A percentile compares a stretch with the other conserved stretches of the same genome.
Conservation (phyloP, 768 basidiomycete genomes). For the Trametes villosa region DNA sequence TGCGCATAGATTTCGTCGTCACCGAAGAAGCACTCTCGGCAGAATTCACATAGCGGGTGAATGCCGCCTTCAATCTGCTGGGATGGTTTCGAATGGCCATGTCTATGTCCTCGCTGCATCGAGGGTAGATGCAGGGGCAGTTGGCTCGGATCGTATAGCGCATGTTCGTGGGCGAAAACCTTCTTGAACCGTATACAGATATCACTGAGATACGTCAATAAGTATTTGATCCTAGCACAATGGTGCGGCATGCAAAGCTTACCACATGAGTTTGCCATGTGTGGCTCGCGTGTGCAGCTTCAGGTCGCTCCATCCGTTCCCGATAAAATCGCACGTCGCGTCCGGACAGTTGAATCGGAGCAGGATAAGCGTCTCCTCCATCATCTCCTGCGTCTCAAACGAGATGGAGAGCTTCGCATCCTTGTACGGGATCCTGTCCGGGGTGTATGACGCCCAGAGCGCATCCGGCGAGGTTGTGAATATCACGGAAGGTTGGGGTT, state of each 20-base stretch:
- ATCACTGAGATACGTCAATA: constrained; percentile 53
- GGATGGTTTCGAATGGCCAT: constrained; percentile 35
- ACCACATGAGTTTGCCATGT: constrained; percentile 87
- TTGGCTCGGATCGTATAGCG: constrained; percentile 70
- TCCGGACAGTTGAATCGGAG: constrained; percentile 96
- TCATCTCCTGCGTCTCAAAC: constrained; percentile 92
- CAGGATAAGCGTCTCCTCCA: constrained; percentile 91
- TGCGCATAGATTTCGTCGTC: constrained; percentile 93
- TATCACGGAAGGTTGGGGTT: constrained; percentile 73
- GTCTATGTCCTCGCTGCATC: constrained; percentile 36
- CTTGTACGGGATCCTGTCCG: constrained; percentile 60
- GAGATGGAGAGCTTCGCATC: constrained; percentile 76
- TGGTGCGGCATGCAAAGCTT: constrained; percentile 28
- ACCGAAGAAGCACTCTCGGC: constrained; percentile 91
- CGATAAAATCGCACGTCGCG: constrained; percentile 79
- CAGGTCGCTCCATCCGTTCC: constrained; percentile 87
- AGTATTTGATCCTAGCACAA: neutral
- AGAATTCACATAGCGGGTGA: constrained; percentile 87
- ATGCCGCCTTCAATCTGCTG: constrained; percentile 71
- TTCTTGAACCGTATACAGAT: constrained; percentile 90
- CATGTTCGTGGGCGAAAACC: constrained; percentile 95
- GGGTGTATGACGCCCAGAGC: constrained; percentile 60
- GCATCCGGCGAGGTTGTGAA: constrained; percentile 72
- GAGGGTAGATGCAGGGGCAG: constrained; percentile 81
- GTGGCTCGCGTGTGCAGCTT: constrained; percentile 78